Evolutionary conservation across 176 grass and related monocot species (phyloP), one percentile per base, ranked within the genome.

Genomic region (Typha latifolia): DNA sequence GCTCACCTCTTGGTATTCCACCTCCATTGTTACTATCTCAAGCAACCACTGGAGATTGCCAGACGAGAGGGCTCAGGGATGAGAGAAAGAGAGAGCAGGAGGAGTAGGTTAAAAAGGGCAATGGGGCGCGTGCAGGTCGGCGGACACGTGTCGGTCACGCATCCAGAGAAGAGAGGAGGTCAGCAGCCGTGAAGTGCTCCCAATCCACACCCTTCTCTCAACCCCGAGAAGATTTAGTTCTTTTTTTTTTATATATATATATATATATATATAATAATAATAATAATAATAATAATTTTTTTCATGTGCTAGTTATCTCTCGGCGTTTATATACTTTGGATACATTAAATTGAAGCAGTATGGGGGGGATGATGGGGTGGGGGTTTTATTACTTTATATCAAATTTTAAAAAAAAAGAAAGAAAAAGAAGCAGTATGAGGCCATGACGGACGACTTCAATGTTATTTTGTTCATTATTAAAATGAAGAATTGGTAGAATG

Each of bases 1-100:
- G 53, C 52, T 81, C 70, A 96, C 92, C 92, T 96, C 92, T 16
- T 76, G 87, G 71, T 96, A 96, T 3, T 66, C 52, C 0, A 96
- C 74, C 61, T 86, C 92, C 92, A 91, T 91, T 49, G 26, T 8
- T 24, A 49, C 64, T 22, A 18, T 55, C 47, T 29, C 15, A 27
- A 48, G 6, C 32, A 62, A 43, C 53, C 1, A 13, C 31, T 47
- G 12, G 15, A 15, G 56, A 62, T 13, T 3, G 20, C 9, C 1
- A 51, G 13, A 16, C 14, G 16, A 23, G 0, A 4, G 7, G 16
- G 18, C 2, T 29, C 27, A 72, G 0, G 23, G 0, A 49, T 3
- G 21, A 65, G 32, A 77, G 80, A 29, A 27, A 8, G 48, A 59
- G 27, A 55, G 14, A 23, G 23, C 34, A 21, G 15, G 34, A 51